Evolutionary conservation across 1,284 basidiomycete genomes (phyloP).

Genomic region (Rhodotorula glutinis): DNA sequence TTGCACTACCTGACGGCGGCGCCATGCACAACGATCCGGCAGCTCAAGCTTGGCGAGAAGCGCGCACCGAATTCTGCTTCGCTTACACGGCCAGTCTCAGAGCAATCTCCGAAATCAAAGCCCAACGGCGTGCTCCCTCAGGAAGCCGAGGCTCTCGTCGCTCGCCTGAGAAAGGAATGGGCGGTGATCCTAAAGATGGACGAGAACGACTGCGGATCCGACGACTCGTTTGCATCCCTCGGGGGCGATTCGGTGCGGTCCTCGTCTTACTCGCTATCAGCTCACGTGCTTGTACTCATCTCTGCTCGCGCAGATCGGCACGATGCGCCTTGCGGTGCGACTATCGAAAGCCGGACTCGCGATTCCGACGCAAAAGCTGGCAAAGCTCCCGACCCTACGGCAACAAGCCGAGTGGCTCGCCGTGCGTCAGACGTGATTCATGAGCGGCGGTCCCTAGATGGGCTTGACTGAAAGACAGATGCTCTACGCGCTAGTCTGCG

Average conservation of each 20-base stretch:
- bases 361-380: slow-evolving; percentile 26
- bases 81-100: neutral
- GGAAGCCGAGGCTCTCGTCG: neutral
- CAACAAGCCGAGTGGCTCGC: slow-evolving; percentile 27
- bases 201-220: slow-evolving; percentile 1
- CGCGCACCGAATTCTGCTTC: neutral
- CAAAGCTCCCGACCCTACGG: slow-evolving; percentile 25
- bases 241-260: slow-evolving; percentile 43
- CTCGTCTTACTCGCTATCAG: neutral
- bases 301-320: slow-evolving; percentile 19
- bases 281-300: neutral
- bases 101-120: too few relatives aligned
- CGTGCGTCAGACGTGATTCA: neutral
- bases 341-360: slow-evolving; percentile 17
- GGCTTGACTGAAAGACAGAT: too few relatives aligned
- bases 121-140: neutral
- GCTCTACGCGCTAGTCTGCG: too few relatives aligned
- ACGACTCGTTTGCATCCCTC: slow-evolving; percentile 34
- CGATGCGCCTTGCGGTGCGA: slow-evolving; percentile 36
- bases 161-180: slow-evolving; percentile 30
- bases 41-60: slow-evolving; percentile 12
- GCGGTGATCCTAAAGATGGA: slow-evolving; percentile 24
- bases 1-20: slow-evolving; percentile 29
- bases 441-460: too few relatives aligned
- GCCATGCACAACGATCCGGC: slow-evolving; percentile 16